Conservation (phyloP, 116 monocot genomes). For the Papilionanthe hybrid region DNA sequence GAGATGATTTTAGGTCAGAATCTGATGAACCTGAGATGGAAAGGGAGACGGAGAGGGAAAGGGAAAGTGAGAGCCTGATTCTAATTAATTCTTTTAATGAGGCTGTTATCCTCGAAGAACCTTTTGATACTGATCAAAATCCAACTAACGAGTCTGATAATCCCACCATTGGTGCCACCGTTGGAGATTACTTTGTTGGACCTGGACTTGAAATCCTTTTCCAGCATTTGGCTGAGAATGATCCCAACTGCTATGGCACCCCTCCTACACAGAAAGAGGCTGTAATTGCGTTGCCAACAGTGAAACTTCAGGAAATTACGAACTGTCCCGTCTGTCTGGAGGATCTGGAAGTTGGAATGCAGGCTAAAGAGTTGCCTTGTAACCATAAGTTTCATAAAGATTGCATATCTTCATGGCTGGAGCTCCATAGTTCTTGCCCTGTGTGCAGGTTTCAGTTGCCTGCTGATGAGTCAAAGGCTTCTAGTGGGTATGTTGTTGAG, state of each 20-base stretch:
- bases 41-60: conserved; percentile 20
- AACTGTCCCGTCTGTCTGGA: conserved; percentile 61
- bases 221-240: conserved; percentile 61
- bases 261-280: conserved; percentile 55
- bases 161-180: conserved; percentile 12
- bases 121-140: conserved; percentile 19
- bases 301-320: conserved; percentile 21
- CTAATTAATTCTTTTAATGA: conserved; percentile 47
- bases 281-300: conserved; percentile 41
- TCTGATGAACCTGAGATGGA: conserved; percentile 6
- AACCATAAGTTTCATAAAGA: conserved; percentile 50
- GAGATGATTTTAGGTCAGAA: conserved; percentile 21
- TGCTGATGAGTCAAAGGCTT: conserved; percentile 31
- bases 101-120: conserved; percentile 37
- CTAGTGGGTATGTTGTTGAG: not conserved
- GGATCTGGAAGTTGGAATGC: conserved; percentile 38
- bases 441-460: conserved; percentile 63
- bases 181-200: conserved; percentile 49
- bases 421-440: conserved; percentile 63
- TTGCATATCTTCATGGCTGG: conserved; percentile 63
- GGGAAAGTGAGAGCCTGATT: conserved; percentile 38
- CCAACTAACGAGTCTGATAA: not conserved
- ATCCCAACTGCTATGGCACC: conserved; percentile 49
- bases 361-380: conserved; percentile 59
- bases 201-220: conserved; percentile 47